Percentiles rank a stretch among this genome's conserved stretches.
These are phyloP conservation scores for Gigaspora rosea DNA, from an alignment of 192 early-diverging fungal genomes.

Conservation along the genomic window DNA sequence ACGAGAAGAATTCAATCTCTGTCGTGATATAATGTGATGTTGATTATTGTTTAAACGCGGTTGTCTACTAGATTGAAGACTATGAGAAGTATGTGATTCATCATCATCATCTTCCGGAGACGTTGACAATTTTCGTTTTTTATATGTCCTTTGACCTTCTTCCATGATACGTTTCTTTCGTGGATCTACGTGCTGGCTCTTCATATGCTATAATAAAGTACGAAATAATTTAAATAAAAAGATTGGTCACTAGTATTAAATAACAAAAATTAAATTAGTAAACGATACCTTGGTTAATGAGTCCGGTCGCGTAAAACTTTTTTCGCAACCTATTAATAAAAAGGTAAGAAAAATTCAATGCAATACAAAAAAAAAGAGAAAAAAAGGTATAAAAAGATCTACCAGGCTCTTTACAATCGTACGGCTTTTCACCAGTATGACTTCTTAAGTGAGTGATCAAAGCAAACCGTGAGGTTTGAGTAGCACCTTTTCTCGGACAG, in stretches of 20 bases:
- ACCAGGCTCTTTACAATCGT: slow-evolving; percentile 51
- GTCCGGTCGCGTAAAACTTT: slow-evolving; percentile 28
- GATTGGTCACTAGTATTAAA: neutral
- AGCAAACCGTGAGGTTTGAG: slow-evolving; percentile 57
- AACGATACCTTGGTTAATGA: slow-evolving; percentile 21
- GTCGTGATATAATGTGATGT: neutral
- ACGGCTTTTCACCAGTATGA: slow-evolving; percentile 63
- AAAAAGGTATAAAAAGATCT: neutral
- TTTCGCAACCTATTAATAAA: slow-evolving; percentile 27
- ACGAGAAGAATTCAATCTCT: neutral
- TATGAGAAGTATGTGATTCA: slow-evolving; percentile 2
- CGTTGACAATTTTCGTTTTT: slow-evolving; percentile 15
- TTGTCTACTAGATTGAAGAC: neutral
- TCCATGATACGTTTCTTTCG: slow-evolving; percentile 15
- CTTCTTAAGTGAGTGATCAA: slow-evolving; percentile 61
- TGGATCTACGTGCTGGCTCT: slow-evolving; percentile 8
- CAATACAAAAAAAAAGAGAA: neutral
- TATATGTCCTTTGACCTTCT: slow-evolving; percentile 5
- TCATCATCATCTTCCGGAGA: slow-evolving; percentile 6
- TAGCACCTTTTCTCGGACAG: slow-evolving; percentile 51
- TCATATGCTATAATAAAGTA: slow-evolving; percentile 11
- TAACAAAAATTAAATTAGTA: neutral
- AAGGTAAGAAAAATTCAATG: neutral
- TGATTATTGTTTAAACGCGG: neutral
- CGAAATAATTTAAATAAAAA: neutral